Conservation (phyloP, 1,284 basidiomycete species). For the Marasmius sp. region DNA sequence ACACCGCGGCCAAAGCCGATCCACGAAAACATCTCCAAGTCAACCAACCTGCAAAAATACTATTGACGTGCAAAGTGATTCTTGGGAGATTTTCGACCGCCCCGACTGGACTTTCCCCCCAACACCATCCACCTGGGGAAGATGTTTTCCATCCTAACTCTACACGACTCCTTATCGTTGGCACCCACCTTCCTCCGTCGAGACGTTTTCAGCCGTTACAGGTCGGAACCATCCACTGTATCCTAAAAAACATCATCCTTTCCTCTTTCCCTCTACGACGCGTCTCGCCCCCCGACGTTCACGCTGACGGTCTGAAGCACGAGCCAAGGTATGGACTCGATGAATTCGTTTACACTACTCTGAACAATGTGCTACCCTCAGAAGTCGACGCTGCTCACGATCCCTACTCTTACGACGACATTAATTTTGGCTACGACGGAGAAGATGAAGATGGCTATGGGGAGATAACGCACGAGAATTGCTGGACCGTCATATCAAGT, state of each 20-base stretch:
- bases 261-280: neutral
- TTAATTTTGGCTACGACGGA: slow-evolving; percentile 55
- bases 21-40: too few species aligned
- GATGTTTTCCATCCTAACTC: too few species aligned
- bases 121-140: too few species aligned
- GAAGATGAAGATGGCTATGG: slow-evolving; percentile 67
- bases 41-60: too few species aligned
- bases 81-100: too few species aligned
- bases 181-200: too few species aligned
- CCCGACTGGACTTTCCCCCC: too few species aligned
- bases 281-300: neutral
- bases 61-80: too few species aligned
- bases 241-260: neutral
- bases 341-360: neutral
- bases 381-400: slow-evolving; percentile 49
- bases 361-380: slow-evolving; percentile 24
- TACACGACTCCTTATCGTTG: too few species aligned
- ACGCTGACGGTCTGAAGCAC: slow-evolving; percentile 21
- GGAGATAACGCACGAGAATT: slow-evolving; percentile 90
- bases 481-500: slow-evolving; percentile 93
- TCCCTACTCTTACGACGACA: slow-evolving; percentile 56
- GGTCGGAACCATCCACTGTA: neutral
- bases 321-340: slow-evolving; percentile 49
- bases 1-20: too few species aligned
- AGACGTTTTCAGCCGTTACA: too few species aligned